Base-by-base conservation (phyloP, 129 eudicot genomes). In the Lactuca sativa region DNA sequence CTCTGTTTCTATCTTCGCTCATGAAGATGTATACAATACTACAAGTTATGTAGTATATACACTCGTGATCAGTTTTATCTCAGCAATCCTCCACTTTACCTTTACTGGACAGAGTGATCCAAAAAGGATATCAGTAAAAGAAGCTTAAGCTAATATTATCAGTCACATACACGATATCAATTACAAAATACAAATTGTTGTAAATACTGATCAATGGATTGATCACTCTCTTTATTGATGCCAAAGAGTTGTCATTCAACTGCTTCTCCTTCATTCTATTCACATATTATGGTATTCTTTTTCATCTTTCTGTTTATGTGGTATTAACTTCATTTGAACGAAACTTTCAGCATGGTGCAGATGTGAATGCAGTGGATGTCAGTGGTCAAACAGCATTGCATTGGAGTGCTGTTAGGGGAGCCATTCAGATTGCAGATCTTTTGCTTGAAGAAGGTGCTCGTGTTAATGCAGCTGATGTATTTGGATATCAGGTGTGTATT, bases 361-460 rank as follows among this genome's bases (percentile, higher is more conserved):
- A 95, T 82, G 91, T 90, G 59, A 83, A 85, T 82, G 96, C 99
- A 17, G 84, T 84, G 48, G 99, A 95, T 83, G 89, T 85, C 76
- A 87, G 95, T 21, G 97, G 99, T 68, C 97, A 95, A 84, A 85
- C 99, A 21, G 97, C 99, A 70, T 73, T 95, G 64, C 99, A 95
- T 66, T 95, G 99, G 99, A 90, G 99, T 84, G 99, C 97, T 7
- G 99, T 95, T 65, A 81, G 96, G 73, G 99, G 99, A 65, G 84
- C 97, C 34, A 47, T 79, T 68, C 96, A 95, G 80, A 96, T 87
- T 74, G 92, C 97, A 34, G 96, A 93, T 78, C 86, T 90, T 74
- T 84, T 93, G 79, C 81, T 92, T 59, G 91, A 89, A 76, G 98
- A 92, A 81, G 98, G 96, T 74, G 90, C 92, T 76, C 84, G 90